Evolutionary conservation across 495 filamentous ascomycete genomes (phyloP).

Genomic region (Xylaria longipes): DNA sequence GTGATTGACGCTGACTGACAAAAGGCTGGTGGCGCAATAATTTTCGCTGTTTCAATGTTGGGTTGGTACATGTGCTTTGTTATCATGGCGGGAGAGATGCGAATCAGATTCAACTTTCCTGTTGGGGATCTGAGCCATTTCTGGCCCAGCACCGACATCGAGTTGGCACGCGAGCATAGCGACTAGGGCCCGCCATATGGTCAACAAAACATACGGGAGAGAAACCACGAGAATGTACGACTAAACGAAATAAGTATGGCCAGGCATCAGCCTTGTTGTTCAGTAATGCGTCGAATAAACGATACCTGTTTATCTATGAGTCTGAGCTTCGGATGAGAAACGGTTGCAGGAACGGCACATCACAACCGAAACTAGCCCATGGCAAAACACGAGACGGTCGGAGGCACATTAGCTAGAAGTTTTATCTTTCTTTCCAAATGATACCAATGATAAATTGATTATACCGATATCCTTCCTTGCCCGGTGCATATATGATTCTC

Average conservation of each 20-base stretch:
- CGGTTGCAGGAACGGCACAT: neutral
- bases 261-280: neutral
- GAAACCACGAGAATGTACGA: slow-evolving; percentile 6
- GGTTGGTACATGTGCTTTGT: slow-evolving; percentile 64
- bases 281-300: neutral
- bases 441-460: neutral
- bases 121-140: slow-evolving; percentile 61
- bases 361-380: neutral
- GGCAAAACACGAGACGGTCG: neutral
- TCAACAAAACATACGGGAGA: neutral
- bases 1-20: neutral
- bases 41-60: slow-evolving; percentile 57
- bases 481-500: neutral
- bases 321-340: neutral
- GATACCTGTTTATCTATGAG: neutral
- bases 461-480: neutral
- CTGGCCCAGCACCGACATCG: slow-evolving; percentile 59
- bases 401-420: neutral
- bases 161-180: slow-evolving; percentile 37
- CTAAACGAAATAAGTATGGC: neutral
- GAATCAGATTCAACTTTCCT: slow-evolving; percentile 57
- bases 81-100: slow-evolving; percentile 63
- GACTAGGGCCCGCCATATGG: neutral
- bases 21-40: slow-evolving; percentile 53
- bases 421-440: neutral